Evolutionary conservation across 2,329 filamentous ascomycete genomes (phyloP), one percentile per base, ranked within the genome.

Genomic region (Chaetothyriales sp.): DNA sequence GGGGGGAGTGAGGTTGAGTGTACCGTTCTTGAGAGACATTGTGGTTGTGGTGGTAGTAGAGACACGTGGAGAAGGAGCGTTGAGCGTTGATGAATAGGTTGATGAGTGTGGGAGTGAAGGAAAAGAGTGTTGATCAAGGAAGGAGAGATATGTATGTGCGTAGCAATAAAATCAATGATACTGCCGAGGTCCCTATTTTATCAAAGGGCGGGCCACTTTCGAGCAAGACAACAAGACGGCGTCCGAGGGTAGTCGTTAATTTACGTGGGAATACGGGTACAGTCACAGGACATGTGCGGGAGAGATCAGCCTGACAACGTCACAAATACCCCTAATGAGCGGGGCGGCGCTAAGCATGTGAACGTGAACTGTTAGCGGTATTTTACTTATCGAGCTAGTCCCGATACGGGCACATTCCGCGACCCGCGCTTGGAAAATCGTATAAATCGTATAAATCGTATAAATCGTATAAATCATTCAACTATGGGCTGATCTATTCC

Each of bases 11-110:
- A 2, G 12, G 10, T 9, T 39, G 3, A 39, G 66, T 74, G 59
- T 73, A 85, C 83, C 77, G 71, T 83, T 81, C 70, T 81, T 81
- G 70, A 87, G 75, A 76, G 79, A 74, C 83, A 87, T 87, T 61
- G 59, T 75, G 69, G 46, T 12, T 22, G 25, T 42, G 20, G 19
- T 20, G 8, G 43, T 18, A 10, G 15, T 8, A 49, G 32, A 18
- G 25, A 7, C n/a, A 20, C 46, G n/a, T 39, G 15, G n/a, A 25
- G 18, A n/a, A 22, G 4, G 20, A 49, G 36, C 3, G 36, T 22
- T 39, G 32, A 39, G 5, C 1, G 12, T 39, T 5, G 15, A 15
- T n/a, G n/a, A n/a, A n/a, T 2, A 39, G 7, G 28, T 36, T 25
- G 22, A 39, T 39, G 32, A 15, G 32, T 2, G 2, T 39, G 32